These are phyloP conservation scores for Tephrocybe sp. DNA, from an alignment of 768 basidiomycete species.

Conservation along the genomic window DNA sequence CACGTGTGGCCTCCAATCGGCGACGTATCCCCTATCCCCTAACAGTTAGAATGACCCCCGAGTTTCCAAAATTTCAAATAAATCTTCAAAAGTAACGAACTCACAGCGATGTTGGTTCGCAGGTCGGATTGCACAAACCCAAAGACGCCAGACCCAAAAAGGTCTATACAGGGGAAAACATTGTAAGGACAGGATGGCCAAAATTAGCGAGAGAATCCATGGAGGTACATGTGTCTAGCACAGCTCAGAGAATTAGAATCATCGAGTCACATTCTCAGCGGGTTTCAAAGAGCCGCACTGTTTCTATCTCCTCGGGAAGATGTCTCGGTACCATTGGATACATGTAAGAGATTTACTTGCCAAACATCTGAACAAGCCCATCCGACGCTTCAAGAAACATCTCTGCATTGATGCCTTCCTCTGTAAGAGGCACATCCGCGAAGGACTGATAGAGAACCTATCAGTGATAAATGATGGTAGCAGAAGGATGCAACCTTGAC, in stretches of 20 bases:
- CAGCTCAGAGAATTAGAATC: not conserved
- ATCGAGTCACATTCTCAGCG: not conserved
- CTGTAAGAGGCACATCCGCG: constrained; percentile 75
- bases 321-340: not conserved
- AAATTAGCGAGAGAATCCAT: not conserved
- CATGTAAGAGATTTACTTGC: constrained; percentile 32
- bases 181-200: not conserved
- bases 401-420: constrained; percentile 73
- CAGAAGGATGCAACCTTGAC: constrained; percentile 46
- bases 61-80: not conserved
- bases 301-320: constrained; percentile 13
- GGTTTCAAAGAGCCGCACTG: not conserved
- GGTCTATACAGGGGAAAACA: constrained; percentile 38
- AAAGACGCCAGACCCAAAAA: constrained; percentile 67
- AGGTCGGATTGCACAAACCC: constrained; percentile 74
- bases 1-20: constrained; percentile 41
- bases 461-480: constrained; percentile 1
- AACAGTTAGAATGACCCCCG: not conserved
- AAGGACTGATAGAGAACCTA: constrained; percentile 59
- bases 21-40: constrained; percentile 58
- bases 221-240: not conserved
- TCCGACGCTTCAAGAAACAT: constrained; percentile 87
- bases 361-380: constrained; percentile 74
- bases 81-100: constrained; percentile 18
- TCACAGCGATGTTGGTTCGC: constrained; percentile 60